Evolutionary conservation across 768 basidiomycete species (phyloP).

Genomic region (Pleurotus platypus): DNA sequence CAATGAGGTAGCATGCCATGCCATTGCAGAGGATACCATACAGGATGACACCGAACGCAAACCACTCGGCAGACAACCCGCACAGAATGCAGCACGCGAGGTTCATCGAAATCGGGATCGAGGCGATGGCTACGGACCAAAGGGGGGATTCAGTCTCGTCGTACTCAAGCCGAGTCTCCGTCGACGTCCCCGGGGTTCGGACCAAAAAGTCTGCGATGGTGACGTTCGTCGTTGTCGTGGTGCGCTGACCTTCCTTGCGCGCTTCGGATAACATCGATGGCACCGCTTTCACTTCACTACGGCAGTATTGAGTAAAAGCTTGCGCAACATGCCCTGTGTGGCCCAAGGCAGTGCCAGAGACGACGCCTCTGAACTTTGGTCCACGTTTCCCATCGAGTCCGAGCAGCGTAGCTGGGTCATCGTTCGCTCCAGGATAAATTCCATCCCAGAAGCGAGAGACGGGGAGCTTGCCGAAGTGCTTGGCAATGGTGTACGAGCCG

Average conservation of each 20-base stretch:
- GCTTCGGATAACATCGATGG: not conserved
- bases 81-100: conserved; percentile 12
- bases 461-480: conserved; percentile 25
- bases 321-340: conserved; percentile 26
- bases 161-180: not conserved
- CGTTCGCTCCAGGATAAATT: conserved; percentile 28
- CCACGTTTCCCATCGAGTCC: conserved; percentile 21
- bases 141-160: not conserved
- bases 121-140: not conserved
- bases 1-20: conserved; percentile 23
- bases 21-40: conserved; percentile 30
- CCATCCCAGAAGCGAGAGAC: conserved; percentile 29
- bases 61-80: conserved; percentile 26
- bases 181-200: not conserved
- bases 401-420: conserved; percentile 23
- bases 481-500: conserved; percentile 26
- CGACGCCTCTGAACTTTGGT: conserved; percentile 19
- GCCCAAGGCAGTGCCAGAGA: conserved; percentile 24
- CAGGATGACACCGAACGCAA: conserved; percentile 24
- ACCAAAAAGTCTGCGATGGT: conserved; percentile 17
- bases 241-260: not conserved
- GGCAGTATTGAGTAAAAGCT: conserved; percentile 18
- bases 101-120: not conserved
- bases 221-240: conserved; percentile 5
- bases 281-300: not conserved